phyloP scores from a whole-genome alignment of 371 early-diverging fungal species.

The Thermomucor indicae-seudaticae region DNA sequence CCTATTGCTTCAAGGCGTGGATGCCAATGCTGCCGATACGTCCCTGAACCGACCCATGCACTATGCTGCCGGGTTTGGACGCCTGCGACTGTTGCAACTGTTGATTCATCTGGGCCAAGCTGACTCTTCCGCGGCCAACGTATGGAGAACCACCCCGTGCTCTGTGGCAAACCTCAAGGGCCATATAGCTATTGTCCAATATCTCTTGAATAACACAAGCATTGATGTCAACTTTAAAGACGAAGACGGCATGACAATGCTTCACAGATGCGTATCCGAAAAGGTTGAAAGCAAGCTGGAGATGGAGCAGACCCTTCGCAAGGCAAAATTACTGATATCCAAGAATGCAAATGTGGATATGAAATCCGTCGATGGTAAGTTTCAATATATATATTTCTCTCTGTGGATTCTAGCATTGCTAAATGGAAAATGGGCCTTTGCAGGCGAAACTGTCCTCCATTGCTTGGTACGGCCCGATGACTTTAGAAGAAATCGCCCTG shows the following conservation, averaged over 20 bases:
- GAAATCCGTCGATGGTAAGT: slow-evolving; percentile 34
- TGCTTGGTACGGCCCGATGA: slow-evolving; percentile 16
- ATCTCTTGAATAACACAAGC: slow-evolving; percentile 33
- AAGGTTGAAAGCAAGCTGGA: slow-evolving; percentile 21
- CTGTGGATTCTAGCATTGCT: not conserved
- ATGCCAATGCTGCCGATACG: slow-evolving; percentile 45
- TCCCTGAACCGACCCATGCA: slow-evolving; percentile 50
- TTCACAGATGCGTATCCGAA: slow-evolving; percentile 38
- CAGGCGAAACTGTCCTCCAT: slow-evolving; percentile 47
- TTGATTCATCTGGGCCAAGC: slow-evolving; percentile 43
- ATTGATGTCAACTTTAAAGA: slow-evolving; percentile 50
- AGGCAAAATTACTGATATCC: slow-evolving; percentile 29
- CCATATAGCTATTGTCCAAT: slow-evolving; percentile 41
- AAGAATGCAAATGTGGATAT: slow-evolving; percentile 41
- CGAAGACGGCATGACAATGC: slow-evolving; percentile 41
- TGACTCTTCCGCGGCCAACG: slow-evolving; percentile 37
- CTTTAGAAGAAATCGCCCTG: slow-evolving; percentile 15
- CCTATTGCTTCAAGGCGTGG: slow-evolving; percentile 40
- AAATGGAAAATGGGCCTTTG: too few relatives aligned
- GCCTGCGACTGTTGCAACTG: slow-evolving; percentile 33
- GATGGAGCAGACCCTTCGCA: slow-evolving; percentile 23
- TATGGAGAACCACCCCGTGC: slow-evolving; percentile 57
- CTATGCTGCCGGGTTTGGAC: slow-evolving; percentile 59
- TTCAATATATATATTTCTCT: not conserved
- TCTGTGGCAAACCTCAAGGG: slow-evolving; percentile 60